These are phyloP conservation scores for Fusarium caatingaense DNA, from an alignment of 2,329 filamentous ascomycete species.

Conservation along the genomic window DNA sequence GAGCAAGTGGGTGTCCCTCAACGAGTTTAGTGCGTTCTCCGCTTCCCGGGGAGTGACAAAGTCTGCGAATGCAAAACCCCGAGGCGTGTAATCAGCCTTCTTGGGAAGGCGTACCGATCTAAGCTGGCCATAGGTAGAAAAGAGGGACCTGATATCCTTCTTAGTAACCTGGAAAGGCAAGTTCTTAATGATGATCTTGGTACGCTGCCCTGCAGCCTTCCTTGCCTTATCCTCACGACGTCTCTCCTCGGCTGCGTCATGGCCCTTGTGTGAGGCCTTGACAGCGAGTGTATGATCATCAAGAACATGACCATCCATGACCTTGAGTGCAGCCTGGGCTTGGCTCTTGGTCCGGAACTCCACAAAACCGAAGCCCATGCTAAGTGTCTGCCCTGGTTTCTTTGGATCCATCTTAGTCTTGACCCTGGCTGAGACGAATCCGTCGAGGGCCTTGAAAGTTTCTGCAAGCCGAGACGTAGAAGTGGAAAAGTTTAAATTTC, in stretches of 20 bases:
- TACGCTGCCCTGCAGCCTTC: slow-evolving; percentile 79
- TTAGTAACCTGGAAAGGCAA: slow-evolving; percentile 95
- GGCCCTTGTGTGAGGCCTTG: slow-evolving; percentile 85
- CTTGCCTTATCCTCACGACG: slow-evolving; percentile 85
- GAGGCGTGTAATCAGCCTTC: slow-evolving; percentile 88
- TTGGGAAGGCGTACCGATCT: slow-evolving; percentile 93
- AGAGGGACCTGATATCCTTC: slow-evolving; percentile 87
- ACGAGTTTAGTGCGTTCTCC: slow-evolving; percentile 86
- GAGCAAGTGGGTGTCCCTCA: slow-evolving; percentile 92
- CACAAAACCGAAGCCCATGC: slow-evolving; percentile 97
- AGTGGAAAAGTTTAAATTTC: slow-evolving; percentile 93
- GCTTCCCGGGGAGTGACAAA: slow-evolving; percentile 94
- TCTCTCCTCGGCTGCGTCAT: slow-evolving; percentile 88
- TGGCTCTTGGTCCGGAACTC: slow-evolving; percentile 84
- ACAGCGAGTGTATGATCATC: slow-evolving; percentile 88
- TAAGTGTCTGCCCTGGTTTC: slow-evolving; percentile 85
- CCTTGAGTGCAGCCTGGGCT: slow-evolving; percentile 80
- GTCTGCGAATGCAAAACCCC: slow-evolving; percentile 97
- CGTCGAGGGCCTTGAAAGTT: slow-evolving; percentile 82
- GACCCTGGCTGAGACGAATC: slow-evolving; percentile 88
- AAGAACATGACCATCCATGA: slow-evolving; percentile 91
- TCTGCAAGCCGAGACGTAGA: slow-evolving; percentile 80
- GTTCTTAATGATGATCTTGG: slow-evolving; percentile 98
- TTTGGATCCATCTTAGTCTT: slow-evolving; percentile 97
- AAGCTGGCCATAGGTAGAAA: slow-evolving; percentile 91